phyloP scores from a whole-genome alignment of 2,329 filamentous ascomycete species.

The Claviceps capensis region DNA sequence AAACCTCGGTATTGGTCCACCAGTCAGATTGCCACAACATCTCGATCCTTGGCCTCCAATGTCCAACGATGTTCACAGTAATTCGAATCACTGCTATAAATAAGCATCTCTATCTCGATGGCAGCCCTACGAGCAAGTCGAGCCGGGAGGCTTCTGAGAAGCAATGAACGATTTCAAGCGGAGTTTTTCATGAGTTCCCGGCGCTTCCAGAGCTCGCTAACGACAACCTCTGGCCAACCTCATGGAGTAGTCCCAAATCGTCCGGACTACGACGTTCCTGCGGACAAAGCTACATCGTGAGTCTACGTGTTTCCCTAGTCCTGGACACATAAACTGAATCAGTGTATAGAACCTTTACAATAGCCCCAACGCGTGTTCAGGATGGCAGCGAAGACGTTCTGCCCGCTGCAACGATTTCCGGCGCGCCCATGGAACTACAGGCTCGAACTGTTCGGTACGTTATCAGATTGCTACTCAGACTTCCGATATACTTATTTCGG shows the following conservation, averaged over 20 bases:
- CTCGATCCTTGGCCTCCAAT: conserved; percentile 9
- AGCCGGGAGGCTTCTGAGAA: conserved; percentile 38
- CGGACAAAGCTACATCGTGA: conserved; percentile 87
- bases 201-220: conserved; percentile 40
- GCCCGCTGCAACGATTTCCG: conserved; percentile 76
- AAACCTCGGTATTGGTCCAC: conserved; percentile 27
- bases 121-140: conserved; percentile 48
- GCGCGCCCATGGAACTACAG: conserved; percentile 86
- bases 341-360: conserved; percentile 63
- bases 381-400: conserved; percentile 76
- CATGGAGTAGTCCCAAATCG: conserved; percentile 40
- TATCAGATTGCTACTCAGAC: neutral
- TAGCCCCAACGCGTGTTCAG: conserved; percentile 78
- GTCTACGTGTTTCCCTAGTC: conserved; percentile 3
- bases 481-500: neutral
- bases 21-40: conserved; percentile 23
- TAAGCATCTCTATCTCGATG: conserved; percentile 32
- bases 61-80: conserved; percentile 1
- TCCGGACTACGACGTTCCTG: conserved; percentile 66
- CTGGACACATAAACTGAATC: neutral
- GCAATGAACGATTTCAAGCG: conserved; percentile 24
- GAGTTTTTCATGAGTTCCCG: conserved; percentile 30
- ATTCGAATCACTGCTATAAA: conserved; percentile 6
- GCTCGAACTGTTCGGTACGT: conserved; percentile 81
- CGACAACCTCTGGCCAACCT: conserved; percentile 26